Evolutionary conservation across 2,329 filamentous ascomycete genomes (phyloP), one percentile per base, ranked within the genome.

Genomic region (Penicillium rolfsii): DNA sequence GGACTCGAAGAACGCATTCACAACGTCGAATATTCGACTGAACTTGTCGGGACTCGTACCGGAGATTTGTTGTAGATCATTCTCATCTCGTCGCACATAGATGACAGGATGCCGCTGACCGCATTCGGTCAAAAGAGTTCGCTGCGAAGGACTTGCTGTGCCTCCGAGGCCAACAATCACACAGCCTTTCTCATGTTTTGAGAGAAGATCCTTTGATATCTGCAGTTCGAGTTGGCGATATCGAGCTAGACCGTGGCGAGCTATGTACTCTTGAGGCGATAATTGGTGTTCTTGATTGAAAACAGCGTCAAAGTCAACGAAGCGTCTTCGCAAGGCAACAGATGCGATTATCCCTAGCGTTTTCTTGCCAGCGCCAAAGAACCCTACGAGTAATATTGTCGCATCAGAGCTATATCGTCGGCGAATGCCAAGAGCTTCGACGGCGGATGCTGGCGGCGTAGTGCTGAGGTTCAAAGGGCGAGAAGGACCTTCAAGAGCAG

Each of bases 291-390:
- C 40, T 35, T 61, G 52, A 9, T 59, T 33, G 64, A 92, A 91
- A 35, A 81, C 80, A 43, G 82, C 80, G 61, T 91, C 88, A 43
- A 86, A 81, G 58, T 91, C 89, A 55, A 91, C 76, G 0, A 91
- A 81, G 52, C 84, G 84, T 30, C 88, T 81, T 57, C 85, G 84
- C 74, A 90, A 85, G 52, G 88, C 87, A 5, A 86, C 86, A 0
- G 88, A 89, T 7, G 88, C 89, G 61, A 92, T 90, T 52, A 92
- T 83, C 12, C 87, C 89, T 8, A 92, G 79, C 0, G 87, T 91
- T 3, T 87, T 89, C 74, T 91, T 91, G 24, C 89, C 89, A 22
- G 88, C 85, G 6, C 89, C 89, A 19, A 87, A 84, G 57, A 90
- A 85, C 4, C 89, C 89, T 14, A 89, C 83, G 8, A 92, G 81